These are phyloP conservation scores for Trifolium fragiferum DNA, from an alignment of 306 rosid species.

Conservation along the genomic window DNA sequence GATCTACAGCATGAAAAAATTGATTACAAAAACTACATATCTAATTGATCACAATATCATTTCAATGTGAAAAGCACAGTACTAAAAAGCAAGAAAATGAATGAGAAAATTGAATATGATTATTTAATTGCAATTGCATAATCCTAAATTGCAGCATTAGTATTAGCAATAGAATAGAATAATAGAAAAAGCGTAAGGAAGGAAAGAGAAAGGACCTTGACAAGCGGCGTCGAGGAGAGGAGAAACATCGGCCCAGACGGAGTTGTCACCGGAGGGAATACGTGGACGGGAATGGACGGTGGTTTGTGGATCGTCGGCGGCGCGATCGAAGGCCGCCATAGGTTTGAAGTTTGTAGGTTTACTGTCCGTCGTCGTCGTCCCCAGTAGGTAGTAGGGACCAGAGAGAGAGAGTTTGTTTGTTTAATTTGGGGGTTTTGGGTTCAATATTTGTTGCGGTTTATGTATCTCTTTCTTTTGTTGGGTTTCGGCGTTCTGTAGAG, in stretches of 20 bases:
- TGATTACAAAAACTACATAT: background rate
- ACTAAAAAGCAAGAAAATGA: too few relatives aligned
- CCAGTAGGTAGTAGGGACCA: background rate
- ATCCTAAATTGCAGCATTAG: background rate
- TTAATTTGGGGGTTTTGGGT: background rate
- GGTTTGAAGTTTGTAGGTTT: background rate
- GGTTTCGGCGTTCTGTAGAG: background rate
- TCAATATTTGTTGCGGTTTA: background rate
- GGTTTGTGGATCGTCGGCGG: conserved; percentile 42
- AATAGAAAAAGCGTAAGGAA: background rate
- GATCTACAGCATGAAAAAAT: conserved; percentile 58
- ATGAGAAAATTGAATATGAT: background rate
- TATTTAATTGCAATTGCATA: background rate
- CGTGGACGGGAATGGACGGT: conserved; percentile 40
- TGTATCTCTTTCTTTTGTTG: too few relatives aligned
- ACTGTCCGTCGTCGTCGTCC: background rate
- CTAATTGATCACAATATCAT: background rate
- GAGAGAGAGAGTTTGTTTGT: background rate
- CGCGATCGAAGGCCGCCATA: conserved; percentile 41
- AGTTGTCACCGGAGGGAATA: conserved; percentile 75
- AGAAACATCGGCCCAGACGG: conserved; percentile 88
- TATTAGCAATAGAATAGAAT: too few relatives aligned
- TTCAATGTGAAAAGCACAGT: conserved; percentile 24
- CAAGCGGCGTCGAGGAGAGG: conserved; percentile 84
- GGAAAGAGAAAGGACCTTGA: conserved; percentile 53